These are phyloP conservation scores for Pythium insidiosum DNA, from an alignment of 352 stramenopile genomes.

Conservation along the genomic window DNA sequence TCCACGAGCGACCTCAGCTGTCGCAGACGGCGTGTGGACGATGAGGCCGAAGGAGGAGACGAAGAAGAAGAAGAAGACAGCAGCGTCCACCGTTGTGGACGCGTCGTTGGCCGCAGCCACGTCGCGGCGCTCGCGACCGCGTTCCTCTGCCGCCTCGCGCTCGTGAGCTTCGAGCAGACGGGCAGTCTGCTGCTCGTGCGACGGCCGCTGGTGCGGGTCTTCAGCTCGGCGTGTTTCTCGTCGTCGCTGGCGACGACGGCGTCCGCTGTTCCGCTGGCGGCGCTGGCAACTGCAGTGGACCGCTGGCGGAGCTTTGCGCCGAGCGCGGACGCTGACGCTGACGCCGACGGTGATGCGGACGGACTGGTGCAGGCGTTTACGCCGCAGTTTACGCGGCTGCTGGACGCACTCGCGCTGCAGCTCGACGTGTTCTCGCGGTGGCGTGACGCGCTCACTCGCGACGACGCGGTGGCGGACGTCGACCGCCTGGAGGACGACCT, in stretches of 20 bases:
- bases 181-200: conserved; percentile 55
- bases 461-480: conserved; percentile 20
- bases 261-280: conserved; percentile 22
- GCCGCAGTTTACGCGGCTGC: conserved; percentile 31
- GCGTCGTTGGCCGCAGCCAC: no score
- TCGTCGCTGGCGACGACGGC: conserved; percentile 4
- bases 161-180: conserved; percentile 49
- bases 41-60: no score
- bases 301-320: conserved; percentile 46
- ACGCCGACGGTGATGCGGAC: neutral
- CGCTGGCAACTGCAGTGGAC: conserved; percentile 40
- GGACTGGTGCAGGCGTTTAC: conserved; percentile 19
- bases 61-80: no score
- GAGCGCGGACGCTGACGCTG: conserved; percentile 9
- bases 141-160: conserved; percentile 39
- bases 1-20: no score
- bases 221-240: conserved; percentile 39
- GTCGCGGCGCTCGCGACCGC: conserved; percentile 27
- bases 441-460: conserved; percentile 22
- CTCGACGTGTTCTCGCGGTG: conserved; percentile 54
- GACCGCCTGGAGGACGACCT: conserved; percentile 69
- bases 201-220: conserved; percentile 30
- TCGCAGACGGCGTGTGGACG: no score
- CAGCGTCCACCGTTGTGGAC: no score
- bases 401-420: conserved; percentile 46